Percentiles rank a stretch among this genome's conserved stretches.
These are phyloP conservation scores for Ascochyta koolunga DNA, from an alignment of 2,329 filamentous ascomycete species.

Conservation along the genomic window DNA sequence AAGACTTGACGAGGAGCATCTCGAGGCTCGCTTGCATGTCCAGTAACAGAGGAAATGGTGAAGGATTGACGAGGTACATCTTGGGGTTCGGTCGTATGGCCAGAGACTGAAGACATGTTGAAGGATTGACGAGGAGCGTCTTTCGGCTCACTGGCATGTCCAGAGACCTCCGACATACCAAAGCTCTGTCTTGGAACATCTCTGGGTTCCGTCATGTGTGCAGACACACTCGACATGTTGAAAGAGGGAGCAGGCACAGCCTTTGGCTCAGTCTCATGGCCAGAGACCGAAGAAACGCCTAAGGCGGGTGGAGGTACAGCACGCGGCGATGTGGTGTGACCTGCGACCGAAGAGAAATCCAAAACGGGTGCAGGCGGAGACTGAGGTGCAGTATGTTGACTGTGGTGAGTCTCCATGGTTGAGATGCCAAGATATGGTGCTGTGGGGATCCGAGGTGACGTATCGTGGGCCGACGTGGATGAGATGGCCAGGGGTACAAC, in stretches of 20 bases:
- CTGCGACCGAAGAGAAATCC: conserved; percentile 24
- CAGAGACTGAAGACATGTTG: conserved; percentile 28
- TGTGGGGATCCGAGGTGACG: conserved; percentile 25
- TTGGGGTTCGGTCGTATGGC: conserved; percentile 33
- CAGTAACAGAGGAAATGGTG: conserved; percentile 14
- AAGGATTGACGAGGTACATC: conserved; percentile 21
- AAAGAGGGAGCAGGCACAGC: conserved; percentile 22
- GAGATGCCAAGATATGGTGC: conserved; percentile 22
- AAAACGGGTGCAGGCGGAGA: conserved; percentile 16
- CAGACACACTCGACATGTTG: conserved; percentile 30
- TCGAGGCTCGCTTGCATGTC: conserved; percentile 26
- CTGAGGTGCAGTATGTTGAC: conserved; percentile 29
- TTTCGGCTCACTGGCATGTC: conserved; percentile 27
- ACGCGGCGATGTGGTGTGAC: conserved; percentile 34
- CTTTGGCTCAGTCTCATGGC: conserved; percentile 31
- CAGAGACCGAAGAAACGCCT: conserved; percentile 27
- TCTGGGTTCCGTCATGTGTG: conserved; percentile 35
- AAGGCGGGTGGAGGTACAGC: conserved; percentile 19
- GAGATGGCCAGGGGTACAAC: conserved; percentile 27
- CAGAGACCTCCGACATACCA: conserved; percentile 30
- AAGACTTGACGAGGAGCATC: conserved; percentile 21
- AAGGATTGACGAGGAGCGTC: conserved; percentile 20
- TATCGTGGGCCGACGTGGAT: conserved; percentile 30
- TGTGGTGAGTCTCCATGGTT: conserved; percentile 26
- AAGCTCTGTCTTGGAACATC: conserved; percentile 28